Evolutionary conservation across 2,329 filamentous ascomycete species (phyloP).

Genomic region (Trichoderma lentiforme): DNA sequence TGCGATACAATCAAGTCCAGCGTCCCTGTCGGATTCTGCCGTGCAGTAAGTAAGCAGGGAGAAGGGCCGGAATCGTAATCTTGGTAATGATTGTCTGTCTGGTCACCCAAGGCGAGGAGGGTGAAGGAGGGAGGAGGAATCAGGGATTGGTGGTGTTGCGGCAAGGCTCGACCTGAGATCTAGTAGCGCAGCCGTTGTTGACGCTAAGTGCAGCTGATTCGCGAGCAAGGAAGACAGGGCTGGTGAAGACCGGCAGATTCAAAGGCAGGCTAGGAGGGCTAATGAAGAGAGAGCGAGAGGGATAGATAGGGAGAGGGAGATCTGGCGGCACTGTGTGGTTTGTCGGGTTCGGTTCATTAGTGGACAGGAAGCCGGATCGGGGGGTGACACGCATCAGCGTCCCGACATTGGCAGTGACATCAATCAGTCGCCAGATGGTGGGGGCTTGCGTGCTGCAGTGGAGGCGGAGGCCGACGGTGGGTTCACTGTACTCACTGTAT

Average conservation of each 20-base stretch:
- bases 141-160: constrained; percentile 14
- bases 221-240: constrained; percentile 3
- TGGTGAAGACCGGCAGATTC: constrained; percentile 7
- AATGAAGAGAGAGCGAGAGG: neutral
- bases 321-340: neutral
- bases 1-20: neutral
- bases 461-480: neutral
- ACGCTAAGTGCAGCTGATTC: neutral
- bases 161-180: constrained; percentile 24
- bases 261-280: neutral
- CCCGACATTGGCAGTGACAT: neutral
- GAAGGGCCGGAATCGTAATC: neutral
- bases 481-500: neutral
- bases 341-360: neutral
- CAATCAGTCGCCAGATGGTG: constrained; percentile 8
- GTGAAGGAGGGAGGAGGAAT: neutral
- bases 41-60: neutral
- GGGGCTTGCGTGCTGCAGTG: constrained; percentile 4
- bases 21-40: neutral
- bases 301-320: neutral
- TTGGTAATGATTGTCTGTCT: neutral
- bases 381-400: constrained; percentile 12
- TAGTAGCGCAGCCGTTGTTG: constrained; percentile 24
- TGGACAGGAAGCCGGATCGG: constrained; percentile 5
- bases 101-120: neutral